Conservation (phyloP, 352 stramenopile genomes). For the Pythium rishiriense region DNA sequence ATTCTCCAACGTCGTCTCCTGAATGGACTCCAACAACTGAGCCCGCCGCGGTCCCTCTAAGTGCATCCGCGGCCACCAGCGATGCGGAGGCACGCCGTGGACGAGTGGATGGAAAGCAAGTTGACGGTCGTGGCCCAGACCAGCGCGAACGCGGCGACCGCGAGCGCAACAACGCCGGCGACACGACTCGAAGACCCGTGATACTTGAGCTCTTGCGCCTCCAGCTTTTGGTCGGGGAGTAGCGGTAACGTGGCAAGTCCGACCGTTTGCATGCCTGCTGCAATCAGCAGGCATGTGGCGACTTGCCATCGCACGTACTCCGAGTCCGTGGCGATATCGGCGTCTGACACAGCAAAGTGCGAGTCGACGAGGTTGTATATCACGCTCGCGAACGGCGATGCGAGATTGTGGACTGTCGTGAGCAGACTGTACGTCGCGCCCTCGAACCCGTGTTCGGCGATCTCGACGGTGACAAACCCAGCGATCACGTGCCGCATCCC, state of each 20-base stretch:
- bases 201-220: constrained; percentile 62
- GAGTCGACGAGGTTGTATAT: constrained; percentile 57
- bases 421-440: constrained; percentile 62
- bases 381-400: constrained; percentile 51
- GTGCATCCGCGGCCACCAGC: constrained; percentile 54
- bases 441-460: constrained; percentile 74
- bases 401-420: constrained; percentile 67
- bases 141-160: constrained; percentile 39
- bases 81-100: constrained; percentile 63
- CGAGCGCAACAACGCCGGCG: constrained; percentile 39
- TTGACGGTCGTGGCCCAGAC: constrained; percentile 59
- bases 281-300: constrained; percentile 54
- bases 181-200: constrained; percentile 46
- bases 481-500: constrained; percentile 62
- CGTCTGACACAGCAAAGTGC: constrained; percentile 58
- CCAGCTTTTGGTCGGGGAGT: constrained; percentile 61
- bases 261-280: constrained; percentile 44
- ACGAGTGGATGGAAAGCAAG: constrained; percentile 60
- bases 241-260: constrained; percentile 50
- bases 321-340: constrained; percentile 58
- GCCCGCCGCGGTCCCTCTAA: constrained; percentile 1
- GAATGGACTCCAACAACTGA: too few relatives aligned
- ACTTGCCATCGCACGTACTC: constrained; percentile 60
- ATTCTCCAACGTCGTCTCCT: too few relatives aligned
- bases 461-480: constrained; percentile 68